These are phyloP conservation scores for Glarea lozoyensis DNA, from an alignment of 495 filamentous ascomycete species.

Conservation along the genomic window DNA sequence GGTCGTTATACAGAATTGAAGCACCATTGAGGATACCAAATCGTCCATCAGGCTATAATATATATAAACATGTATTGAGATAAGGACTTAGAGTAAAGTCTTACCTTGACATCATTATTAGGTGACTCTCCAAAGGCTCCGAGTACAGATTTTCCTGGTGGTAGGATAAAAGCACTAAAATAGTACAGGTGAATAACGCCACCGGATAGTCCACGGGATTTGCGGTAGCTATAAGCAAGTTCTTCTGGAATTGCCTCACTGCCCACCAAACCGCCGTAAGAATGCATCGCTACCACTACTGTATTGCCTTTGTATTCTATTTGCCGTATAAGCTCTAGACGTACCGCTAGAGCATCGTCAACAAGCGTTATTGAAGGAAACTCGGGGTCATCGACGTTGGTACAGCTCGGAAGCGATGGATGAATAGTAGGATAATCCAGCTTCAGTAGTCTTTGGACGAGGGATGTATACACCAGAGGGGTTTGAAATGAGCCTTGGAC, in stretches of 20 bases:
- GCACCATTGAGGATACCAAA: neutral
- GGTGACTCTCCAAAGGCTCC: neutral
- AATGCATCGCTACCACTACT: constrained; percentile 33
- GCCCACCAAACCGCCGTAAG: constrained; percentile 28
- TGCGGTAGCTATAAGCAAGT: neutral
- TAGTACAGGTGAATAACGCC: neutral
- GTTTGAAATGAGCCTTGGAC: constrained; percentile 17
- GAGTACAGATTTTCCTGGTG: neutral
- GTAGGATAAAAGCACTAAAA: neutral
- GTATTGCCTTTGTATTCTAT: neutral
- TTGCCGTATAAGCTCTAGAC: neutral
- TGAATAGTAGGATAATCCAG: constrained; percentile 13
- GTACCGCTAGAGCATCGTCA: constrained; percentile 12
- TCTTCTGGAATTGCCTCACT: constrained; percentile 11
- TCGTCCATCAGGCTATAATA: neutral
- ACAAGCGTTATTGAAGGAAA: constrained; percentile 12
- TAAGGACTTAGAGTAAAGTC: neutral
- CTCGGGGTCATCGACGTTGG: constrained; percentile 9
- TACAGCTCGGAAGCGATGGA: constrained; percentile 14
- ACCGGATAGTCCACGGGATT: neutral
- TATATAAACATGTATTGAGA: no score
- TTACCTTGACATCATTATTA: neutral
- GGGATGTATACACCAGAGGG: constrained; percentile 11
- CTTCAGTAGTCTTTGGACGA: constrained; percentile 3
- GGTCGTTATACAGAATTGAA: neutral